phyloP scores from a whole-genome alignment of 345 rosid species.

The Acer yangbiense region DNA sequence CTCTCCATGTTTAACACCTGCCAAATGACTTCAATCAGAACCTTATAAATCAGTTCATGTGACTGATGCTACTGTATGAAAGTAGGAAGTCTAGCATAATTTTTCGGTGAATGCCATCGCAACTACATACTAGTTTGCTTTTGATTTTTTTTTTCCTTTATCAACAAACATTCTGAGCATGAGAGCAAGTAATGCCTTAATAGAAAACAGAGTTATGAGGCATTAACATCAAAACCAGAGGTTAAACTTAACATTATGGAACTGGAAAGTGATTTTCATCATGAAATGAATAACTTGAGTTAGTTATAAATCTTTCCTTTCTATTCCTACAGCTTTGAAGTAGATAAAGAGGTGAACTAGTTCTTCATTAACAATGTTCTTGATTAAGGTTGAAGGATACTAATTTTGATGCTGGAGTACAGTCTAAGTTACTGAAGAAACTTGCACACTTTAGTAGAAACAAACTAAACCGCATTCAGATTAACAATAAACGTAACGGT shows the following conservation, averaged over 20 bases:
- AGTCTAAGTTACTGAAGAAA: neutral
- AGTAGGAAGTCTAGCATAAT: neutral
- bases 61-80: neutral
- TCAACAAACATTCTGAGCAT: neutral
- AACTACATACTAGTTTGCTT: neutral
- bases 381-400: neutral
- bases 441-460: neutral
- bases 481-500: neutral
- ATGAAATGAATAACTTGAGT: neutral
- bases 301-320: neutral
- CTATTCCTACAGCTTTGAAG: neutral
- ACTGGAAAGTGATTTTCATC: neutral
- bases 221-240: too few species aligned
- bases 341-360: neutral
- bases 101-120: neutral
- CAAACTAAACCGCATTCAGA: neutral
- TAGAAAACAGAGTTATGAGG: neutral
- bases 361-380: neutral
- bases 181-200: neutral
- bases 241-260: neutral
- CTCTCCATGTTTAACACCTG: slow-evolving; percentile 93
- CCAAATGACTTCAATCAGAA: slow-evolving; percentile 33
- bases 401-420: neutral
- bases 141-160: neutral
- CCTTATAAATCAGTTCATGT: slow-evolving; percentile 21